Evolutionary conservation across 176 grass and related monocot species (phyloP).

Genomic region (Hordeum vulgare): DNA sequence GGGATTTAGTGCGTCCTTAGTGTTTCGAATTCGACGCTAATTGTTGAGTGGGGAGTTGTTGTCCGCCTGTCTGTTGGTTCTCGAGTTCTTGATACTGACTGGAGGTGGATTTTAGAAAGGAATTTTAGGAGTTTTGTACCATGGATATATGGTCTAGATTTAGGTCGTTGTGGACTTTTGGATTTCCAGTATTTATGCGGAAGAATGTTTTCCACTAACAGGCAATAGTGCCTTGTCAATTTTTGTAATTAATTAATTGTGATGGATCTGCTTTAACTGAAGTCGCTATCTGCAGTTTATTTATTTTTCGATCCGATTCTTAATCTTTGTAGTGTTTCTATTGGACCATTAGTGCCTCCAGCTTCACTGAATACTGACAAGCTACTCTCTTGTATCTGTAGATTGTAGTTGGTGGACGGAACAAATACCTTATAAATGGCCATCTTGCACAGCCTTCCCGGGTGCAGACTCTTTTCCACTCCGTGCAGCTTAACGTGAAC

Average conservation of each 20-base stretch:
- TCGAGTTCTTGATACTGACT: neutral
- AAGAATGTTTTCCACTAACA: neutral
- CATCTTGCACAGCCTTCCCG: slow-evolving; percentile 81
- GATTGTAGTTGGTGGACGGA: slow-evolving; percentile 83
- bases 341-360: neutral
- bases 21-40: neutral
- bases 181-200: neutral
- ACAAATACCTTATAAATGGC: slow-evolving; percentile 96
- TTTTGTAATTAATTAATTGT: neutral
- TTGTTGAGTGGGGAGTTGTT: neutral
- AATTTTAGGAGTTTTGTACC: neutral
- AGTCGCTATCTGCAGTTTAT: slow-evolving; percentile 1
- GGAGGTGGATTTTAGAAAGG: neutral
- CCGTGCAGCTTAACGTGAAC: slow-evolving; percentile 97
- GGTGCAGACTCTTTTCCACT: slow-evolving; percentile 94
- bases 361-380: slow-evolving; percentile 3
- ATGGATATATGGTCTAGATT: neutral
- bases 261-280: neutral
- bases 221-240: neutral
- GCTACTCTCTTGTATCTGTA: slow-evolving; percentile 22
- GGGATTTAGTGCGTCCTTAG: neutral
- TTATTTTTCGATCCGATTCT: neutral
- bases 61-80: neutral
- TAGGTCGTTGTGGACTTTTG: neutral
- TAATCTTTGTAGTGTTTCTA: neutral